Base-by-base conservation (phyloP, 768 basidiomycete genomes). In the Asterophora lycoperdoides region DNA sequence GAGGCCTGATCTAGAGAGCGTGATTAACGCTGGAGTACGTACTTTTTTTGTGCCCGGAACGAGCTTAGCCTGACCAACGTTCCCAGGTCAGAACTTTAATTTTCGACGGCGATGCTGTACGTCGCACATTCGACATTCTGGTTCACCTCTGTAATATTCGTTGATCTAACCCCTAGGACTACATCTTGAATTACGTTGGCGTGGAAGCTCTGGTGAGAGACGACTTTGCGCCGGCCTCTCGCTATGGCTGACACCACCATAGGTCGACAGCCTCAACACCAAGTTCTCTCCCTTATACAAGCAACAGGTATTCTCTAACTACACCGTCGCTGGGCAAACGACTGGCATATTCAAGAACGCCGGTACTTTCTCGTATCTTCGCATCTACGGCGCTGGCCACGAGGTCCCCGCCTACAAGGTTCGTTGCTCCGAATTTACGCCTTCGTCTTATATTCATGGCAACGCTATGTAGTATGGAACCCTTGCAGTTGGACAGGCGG, bases 261-360 rank as follows among this genome's bases (percentile, higher is more conserved):
- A 78, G 77, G 70, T 80, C 34, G 64, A 75, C 50, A 65, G 61
- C 28, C 68, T 82, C 1, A 57, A 74, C 35, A 80, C 79, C 19
- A 60, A 69, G 50, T 77, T 76, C 60, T 71, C 68, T 2, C 14
- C 69, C 0, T 17, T 64, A 18, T 81, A 69, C 57, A 64, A 72
- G 35, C 44, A 64, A 36, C 74, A 78, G 55, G 15, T 56, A 0
- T 80, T 79, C 60, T 53, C 69, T 9, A 68, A 68, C 39, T 82
- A 70, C 63, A 79, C 68, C 0, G 80, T 83, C 13, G 58, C 67
- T 1, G 81, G 81, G 0, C 68, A 74, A 47, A 48, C 60, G 2
- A 66, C 81, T 4, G 81, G 80, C 3, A 61, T 75, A 29, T 80
- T 66, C 65, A 83, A 83, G 67, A 80, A 79, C 49, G 79, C 80